These are phyloP conservation scores for Pyricularia sp. DNA, from an alignment of 2,329 filamentous ascomycete genomes.

Conservation along the genomic window DNA sequence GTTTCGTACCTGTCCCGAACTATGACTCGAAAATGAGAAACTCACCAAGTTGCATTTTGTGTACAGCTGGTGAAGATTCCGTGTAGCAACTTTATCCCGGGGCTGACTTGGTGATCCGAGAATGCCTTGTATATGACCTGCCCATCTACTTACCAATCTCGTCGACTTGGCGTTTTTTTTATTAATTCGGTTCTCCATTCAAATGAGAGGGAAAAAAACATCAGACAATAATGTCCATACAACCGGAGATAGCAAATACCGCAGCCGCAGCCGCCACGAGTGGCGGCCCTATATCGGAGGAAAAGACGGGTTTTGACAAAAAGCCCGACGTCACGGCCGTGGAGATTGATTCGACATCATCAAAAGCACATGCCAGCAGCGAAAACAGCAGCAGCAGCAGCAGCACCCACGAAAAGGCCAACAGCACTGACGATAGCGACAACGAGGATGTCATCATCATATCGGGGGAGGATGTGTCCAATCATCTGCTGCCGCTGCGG, in stretches of 20 bases:
- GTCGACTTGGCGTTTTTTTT: neutral
- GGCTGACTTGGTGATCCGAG: neutral
- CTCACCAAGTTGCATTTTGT: neutral
- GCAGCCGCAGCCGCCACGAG: neutral
- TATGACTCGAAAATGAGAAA: neutral
- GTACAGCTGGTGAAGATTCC: neutral
- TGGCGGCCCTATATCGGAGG: neutral
- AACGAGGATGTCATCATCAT: neutral
- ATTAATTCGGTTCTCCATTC: neutral
- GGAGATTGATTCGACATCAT: neutral
- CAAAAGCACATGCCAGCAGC: neutral
- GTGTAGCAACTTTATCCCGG: neutral
- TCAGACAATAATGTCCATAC: neutral
- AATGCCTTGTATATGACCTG: neutral
- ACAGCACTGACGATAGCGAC: neutral
- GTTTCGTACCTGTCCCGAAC: neutral
- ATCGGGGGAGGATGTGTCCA: neutral
- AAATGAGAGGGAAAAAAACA: neutral
- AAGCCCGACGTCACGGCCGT: neutral
- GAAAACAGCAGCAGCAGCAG: neutral
- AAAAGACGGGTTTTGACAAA: neutral
- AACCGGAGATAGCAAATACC: neutral
- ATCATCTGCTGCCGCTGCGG: neutral
- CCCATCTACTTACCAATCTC: neutral
- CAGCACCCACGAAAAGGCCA: neutral